phyloP scores from a whole-genome alignment of 1,284 basidiomycete species.

The Moesziomyces sp. region DNA sequence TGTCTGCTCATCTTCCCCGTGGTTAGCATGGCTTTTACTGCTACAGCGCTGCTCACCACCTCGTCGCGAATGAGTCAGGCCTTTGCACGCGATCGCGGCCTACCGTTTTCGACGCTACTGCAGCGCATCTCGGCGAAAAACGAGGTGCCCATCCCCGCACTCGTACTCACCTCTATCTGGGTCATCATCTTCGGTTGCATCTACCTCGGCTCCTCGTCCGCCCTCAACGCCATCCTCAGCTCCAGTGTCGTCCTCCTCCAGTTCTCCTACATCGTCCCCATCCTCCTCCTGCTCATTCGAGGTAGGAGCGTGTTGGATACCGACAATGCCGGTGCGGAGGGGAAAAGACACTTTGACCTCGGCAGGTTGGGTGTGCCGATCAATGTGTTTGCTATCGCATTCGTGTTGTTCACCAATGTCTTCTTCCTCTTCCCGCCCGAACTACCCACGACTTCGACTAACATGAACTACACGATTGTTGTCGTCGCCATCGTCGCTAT shows the following conservation, averaged over 20 bases:
- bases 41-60: conserved; percentile 68
- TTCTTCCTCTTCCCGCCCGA: conserved; percentile 72
- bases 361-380: conserved; percentile 58
- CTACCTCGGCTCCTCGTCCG: conserved; percentile 73
- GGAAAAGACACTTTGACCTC: conserved; percentile 27
- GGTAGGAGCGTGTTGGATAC: conserved; percentile 67
- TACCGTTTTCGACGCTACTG: conserved; percentile 74
- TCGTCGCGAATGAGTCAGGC: conserved; percentile 77
- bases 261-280: conserved; percentile 69
- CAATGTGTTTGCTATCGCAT: conserved; percentile 69
- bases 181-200: conserved; percentile 58
- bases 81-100: conserved; percentile 77
- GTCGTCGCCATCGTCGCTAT: conserved; percentile 49
- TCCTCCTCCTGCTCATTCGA: conserved; percentile 68
- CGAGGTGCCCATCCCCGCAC: conserved; percentile 69
- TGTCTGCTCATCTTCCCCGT: conserved; percentile 71
- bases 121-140: conserved; percentile 70
- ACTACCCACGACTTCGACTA: conserved; percentile 67
- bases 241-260: conserved; percentile 70
- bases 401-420: conserved; percentile 69
- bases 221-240: conserved; percentile 70
- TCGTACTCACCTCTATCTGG: conserved; percentile 73
- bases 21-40: conserved; percentile 67
- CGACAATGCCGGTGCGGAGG: conserved; percentile 29
- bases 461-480: conserved; percentile 70